Evolutionary conservation across 441 rosid genomes (phyloP).

Genomic region (Rhodomyrtus psidioides): DNA sequence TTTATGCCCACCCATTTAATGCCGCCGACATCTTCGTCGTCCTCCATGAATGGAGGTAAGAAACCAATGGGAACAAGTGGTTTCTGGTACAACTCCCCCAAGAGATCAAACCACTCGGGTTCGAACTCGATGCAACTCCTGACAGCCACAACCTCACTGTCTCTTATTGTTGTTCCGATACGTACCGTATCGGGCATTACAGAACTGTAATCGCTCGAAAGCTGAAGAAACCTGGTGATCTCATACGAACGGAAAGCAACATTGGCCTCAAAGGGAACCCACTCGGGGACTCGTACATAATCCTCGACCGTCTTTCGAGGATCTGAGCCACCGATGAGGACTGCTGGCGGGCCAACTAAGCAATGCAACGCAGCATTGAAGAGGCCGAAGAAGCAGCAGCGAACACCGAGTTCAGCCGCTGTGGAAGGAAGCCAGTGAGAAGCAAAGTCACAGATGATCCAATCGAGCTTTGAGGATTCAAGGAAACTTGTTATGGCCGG

Average conservation of each 20-base stretch:
- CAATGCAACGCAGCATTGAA: neutral
- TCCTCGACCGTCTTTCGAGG: constrained; percentile 28
- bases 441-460: neutral
- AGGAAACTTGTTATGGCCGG: neutral
- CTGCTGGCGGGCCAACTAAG: neutral
- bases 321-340: neutral
- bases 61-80: constrained; percentile 49
- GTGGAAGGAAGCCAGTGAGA: neutral
- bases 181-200: constrained; percentile 41
- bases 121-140: constrained; percentile 46
- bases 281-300: constrained; percentile 41
- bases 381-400: neutral
- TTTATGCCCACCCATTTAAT: constrained; percentile 21
- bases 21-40: constrained; percentile 3
- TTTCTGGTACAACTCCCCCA: constrained; percentile 22
- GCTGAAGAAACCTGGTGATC: constrained; percentile 29
- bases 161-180: constrained; percentile 25
- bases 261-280: constrained; percentile 48
- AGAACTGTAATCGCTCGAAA: constrained; percentile 27
- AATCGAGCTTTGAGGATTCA: neutral
- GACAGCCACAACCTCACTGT: constrained; percentile 35
- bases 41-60: constrained; percentile 32
- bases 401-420: neutral
- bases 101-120: constrained; percentile 50
- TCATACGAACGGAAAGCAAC: constrained; percentile 38